Evolutionary conservation across 2,329 filamentous ascomycete genomes (phyloP), one percentile per base, ranked within the genome.

Genomic region (Botrytis hyacinthi): DNA sequence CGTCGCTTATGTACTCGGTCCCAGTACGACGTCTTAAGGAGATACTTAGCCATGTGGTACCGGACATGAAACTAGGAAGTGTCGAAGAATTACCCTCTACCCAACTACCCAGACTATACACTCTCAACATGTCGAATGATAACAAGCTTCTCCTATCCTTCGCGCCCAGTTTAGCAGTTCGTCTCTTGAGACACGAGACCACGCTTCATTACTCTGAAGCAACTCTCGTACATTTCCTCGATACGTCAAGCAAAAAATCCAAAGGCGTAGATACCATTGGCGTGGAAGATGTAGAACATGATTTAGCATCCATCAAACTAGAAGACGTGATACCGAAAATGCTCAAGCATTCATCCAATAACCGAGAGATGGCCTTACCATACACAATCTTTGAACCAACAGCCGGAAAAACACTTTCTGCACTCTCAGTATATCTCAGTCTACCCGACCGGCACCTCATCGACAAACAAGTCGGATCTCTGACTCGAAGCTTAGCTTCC

Each of bases 271-370:
- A 29, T 51, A 18, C 26, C 18, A 32, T 54, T 29, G 59, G 44
- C 22, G 54, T 71, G 44, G 29, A 57, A 29, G 48, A 40, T n/a
- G 18, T 46, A 59, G 62, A 48, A 42, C 35, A 42, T 46, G 26
- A 61, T 12, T 73, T 74, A 57, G 68, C 61, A 71, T 48, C 37
- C 70, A 29, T 61, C 29, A 57, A 61, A 35, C 42, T 79, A 22
- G 59, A 69, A 67, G 71, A 65, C 9, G 66, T 80, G 67, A 72
- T 78, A 46, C 80, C 80, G 16, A 81, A 77, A 73, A 59, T 81
- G 59, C 73, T 81, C n/a, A 80, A 79, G 71, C 79, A 81, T 74
- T 80, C 79, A 4, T 76, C 78, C 16, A 79, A 77, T 63, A 78
- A 76, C 26, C 75, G 75, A 67, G 80, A 80, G 71, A 77, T 80